phyloP scores from a whole-genome alignment of 2,329 filamentous ascomycete species.

The Epichloe gansuensis region DNA sequence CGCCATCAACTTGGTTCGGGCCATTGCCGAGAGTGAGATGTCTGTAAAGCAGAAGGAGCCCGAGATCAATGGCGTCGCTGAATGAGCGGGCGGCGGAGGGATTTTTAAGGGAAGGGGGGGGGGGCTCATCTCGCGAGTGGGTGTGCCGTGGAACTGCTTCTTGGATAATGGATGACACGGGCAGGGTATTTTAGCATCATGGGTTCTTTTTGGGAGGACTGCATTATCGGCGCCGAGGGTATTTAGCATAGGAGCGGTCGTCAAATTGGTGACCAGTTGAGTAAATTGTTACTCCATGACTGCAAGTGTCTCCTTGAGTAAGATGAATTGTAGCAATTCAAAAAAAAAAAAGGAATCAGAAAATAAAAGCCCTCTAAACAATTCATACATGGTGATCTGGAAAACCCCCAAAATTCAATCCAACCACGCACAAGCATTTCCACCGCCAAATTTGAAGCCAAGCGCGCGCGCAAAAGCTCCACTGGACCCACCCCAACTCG shows the following conservation, averaged over 20 bases:
- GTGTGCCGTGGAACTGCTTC: not conserved
- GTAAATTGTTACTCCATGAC: too few relatives aligned
- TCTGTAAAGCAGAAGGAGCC: constrained; percentile 9
- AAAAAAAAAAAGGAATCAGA: too few relatives aligned
- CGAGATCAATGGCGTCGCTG: not conserved
- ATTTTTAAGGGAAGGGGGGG: not conserved
- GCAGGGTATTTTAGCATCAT: not conserved
- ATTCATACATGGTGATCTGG: too few relatives aligned
- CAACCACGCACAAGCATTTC: too few relatives aligned
- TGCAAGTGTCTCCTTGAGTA: too few relatives aligned
- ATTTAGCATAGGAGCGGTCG: not conserved
- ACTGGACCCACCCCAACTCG: not conserved
- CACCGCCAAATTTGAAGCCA: too few relatives aligned
- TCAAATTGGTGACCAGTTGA: not conserved
- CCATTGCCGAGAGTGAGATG: constrained; percentile 40
- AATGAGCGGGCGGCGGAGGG: not conserved
- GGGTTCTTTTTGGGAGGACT: not conserved
- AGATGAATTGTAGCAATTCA: too few relatives aligned
- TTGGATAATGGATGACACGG: not conserved
- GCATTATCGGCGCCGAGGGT: not conserved
- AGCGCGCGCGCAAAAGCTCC: too few relatives aligned
- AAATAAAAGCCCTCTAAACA: too few relatives aligned
- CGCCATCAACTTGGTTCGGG: constrained; percentile 40
- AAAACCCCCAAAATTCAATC: too few relatives aligned
- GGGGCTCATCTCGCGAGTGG: too few relatives aligned